These are phyloP conservation scores for Hypoxylon sp. DNA, from an alignment of 2,329 filamentous ascomycete genomes.

Conservation along the genomic window DNA sequence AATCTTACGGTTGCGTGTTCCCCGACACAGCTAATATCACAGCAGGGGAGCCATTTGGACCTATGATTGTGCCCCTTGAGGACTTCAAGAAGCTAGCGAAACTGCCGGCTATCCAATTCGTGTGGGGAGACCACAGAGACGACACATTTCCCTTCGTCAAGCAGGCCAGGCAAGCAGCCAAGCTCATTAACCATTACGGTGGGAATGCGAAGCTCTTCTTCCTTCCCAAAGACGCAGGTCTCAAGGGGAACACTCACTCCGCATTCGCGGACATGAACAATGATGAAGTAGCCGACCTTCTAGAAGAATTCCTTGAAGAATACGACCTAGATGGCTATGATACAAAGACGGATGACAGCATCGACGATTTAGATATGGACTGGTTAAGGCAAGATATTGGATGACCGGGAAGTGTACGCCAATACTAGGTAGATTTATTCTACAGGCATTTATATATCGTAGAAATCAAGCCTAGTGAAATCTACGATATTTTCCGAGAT, in stretches of 20 bases:
- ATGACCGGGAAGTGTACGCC: background rate
- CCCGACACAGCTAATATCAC: conserved; percentile 50
- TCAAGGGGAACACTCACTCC: conserved; percentile 51
- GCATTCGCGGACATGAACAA: conserved; percentile 54
- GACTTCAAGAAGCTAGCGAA: conserved; percentile 51
- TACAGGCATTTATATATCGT: too few species aligned
- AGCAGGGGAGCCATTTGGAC: conserved; percentile 44
- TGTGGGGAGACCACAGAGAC: conserved; percentile 50
- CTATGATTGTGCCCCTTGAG: conserved; percentile 47
- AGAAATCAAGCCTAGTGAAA: too few species aligned
- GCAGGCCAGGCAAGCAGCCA: conserved; percentile 45
- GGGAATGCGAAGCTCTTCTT: conserved; percentile 50
- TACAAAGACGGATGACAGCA: conserved; percentile 14
- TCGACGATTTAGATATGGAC: conserved; percentile 18
- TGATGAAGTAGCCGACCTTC: conserved; percentile 48
- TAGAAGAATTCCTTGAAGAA: conserved; percentile 48
- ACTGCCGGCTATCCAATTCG: conserved; percentile 47
- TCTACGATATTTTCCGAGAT: too few species aligned
- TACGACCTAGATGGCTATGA: conserved; percentile 46
- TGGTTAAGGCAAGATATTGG: conserved; percentile 1
- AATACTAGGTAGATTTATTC: background rate
- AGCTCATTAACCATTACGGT: conserved; percentile 52
- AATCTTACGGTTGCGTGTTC: conserved; percentile 49
- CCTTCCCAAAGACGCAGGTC: conserved; percentile 47
- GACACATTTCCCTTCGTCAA: conserved; percentile 44